Evolutionary conservation across 768 basidiomycete species (phyloP), one percentile per base, ranked within the genome.

Genomic region (Trametes coccinea): DNA sequence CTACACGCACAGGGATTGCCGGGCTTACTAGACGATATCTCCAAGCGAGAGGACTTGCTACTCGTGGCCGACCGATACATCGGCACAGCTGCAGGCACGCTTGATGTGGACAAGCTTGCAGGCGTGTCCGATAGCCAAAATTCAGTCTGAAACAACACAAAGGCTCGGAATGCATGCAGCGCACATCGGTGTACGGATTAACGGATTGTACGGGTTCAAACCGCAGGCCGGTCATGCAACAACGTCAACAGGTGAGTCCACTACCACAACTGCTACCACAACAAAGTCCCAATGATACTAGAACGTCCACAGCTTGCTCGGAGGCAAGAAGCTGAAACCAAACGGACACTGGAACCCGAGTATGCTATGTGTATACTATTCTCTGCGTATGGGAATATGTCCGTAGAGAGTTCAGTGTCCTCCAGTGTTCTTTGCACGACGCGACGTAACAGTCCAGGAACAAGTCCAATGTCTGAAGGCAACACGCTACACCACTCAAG

Each of bases 1-100:
- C 34, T 37, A 11, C 34, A 11, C 11, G 34, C 34, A 11, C 34
- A 37, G 34, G 34, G 34, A 11, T 11, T 37, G 11, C 34, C 34
- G 5, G 34, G 34, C 34, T 5, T 37, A 11, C 34, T 37, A 6
- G 34, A 5, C 11, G 6, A 37, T 11, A 22, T 37, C 34, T 37
- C 34, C 6, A 37, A 37, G 34, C 34, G 11, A 37, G 34, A 37
- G 34, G 34, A 37, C 34, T 11, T 37, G 6, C 51, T 68, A 71
- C 50, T 71, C 59, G 56, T 14, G 62, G 69, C 54, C 48, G 63
- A 64, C 16, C 63, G 59, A n/a, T 53, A 64, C 29, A 56, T 64
- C 14, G 37, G 45, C n/a, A 53, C 49, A 7, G 63, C 63, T 29
- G 52, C 49, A n/a, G 63, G 63, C 3, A 14, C 22, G 31, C 50